Conservation (phyloP, 495 filamentous ascomycete species). For the Letharia lupina region DNA sequence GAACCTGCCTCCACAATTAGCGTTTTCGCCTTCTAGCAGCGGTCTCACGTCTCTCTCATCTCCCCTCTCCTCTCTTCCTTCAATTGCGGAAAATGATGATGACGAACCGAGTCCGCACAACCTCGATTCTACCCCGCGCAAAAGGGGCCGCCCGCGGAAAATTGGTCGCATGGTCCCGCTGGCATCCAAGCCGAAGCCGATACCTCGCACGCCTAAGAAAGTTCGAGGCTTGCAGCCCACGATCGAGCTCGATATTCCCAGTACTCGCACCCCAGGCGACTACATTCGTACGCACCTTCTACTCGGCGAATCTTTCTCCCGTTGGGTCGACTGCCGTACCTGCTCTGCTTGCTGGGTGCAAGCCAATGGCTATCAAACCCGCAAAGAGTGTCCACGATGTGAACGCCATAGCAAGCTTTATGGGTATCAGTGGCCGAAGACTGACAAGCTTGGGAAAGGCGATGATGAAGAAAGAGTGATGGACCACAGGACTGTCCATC, state of each 20-base stretch:
- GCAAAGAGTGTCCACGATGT: slow-evolving; percentile 78
- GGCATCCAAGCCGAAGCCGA: background rate
- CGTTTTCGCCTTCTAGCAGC: slow-evolving; percentile 9
- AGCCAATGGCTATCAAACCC: slow-evolving; percentile 74
- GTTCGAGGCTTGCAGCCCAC: slow-evolving; percentile 34
- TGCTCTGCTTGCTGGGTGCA: slow-evolving; percentile 80
- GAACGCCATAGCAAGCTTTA: slow-evolving; percentile 94
- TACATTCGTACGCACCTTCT: slow-evolving; percentile 67
- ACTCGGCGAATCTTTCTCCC: slow-evolving; percentile 61
- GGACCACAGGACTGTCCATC: slow-evolving; percentile 63
- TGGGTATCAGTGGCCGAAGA: slow-evolving; percentile 93
- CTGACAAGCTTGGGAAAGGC: slow-evolving; percentile 58
- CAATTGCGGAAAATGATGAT: slow-evolving; percentile 15
- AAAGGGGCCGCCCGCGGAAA: slow-evolving; percentile 10
- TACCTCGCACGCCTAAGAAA: slow-evolving; percentile 15
- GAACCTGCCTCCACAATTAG: background rate
- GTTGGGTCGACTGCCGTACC: slow-evolving; percentile 80
- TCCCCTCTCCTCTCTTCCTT: slow-evolving; percentile 12
- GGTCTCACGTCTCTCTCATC: slow-evolving; percentile 16
- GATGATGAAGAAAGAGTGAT: slow-evolving; percentile 72
- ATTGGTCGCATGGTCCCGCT: slow-evolving; percentile 8
- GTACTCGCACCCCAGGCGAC: slow-evolving; percentile 58
- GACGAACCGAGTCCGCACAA: slow-evolving; percentile 6
- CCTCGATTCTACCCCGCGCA: background rate
- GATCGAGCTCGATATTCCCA: slow-evolving; percentile 36